Percentiles rank a stretch among this genome's conserved stretches.
These are phyloP conservation scores for Bretschneidera sinensis DNA, from an alignment of 345 rosid genomes.

Conservation along the genomic window DNA sequence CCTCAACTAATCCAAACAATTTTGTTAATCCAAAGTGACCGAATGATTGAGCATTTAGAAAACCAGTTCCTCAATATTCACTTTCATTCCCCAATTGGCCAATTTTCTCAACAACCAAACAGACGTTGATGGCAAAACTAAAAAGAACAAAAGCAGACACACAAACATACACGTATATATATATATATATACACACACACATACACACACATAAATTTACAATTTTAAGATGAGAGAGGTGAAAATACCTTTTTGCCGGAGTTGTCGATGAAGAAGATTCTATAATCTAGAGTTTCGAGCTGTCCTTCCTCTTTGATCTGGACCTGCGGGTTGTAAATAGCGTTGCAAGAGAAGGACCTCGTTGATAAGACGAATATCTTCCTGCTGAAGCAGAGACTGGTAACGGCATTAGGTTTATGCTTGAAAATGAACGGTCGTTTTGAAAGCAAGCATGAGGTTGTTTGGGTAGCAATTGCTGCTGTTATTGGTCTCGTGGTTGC, in stretches of 20 bases:
- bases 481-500: conserved; percentile 56
- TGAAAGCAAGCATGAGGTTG: conserved; percentile 43
- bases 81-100: background rate
- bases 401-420: conserved; percentile 20
- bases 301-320: conserved; percentile 65
- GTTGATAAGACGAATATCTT: conserved; percentile 30
- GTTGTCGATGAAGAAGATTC: conserved; percentile 62
- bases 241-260: conserved; percentile 63
- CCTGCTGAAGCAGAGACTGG: conserved; percentile 22
- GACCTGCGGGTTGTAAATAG: conserved; percentile 56
- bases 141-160: background rate
- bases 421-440: conserved; percentile 30
- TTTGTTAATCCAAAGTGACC: too few species aligned
- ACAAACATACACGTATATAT: background rate
- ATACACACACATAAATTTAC: background rate
- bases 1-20: too few species aligned
- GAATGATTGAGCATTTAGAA: too few species aligned
- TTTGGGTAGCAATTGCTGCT: conserved; percentile 29
- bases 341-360: conserved; percentile 52
- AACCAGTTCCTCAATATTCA: background rate
- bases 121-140: background rate
- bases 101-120: background rate
- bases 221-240: background rate
- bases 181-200: too few species aligned
- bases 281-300: conserved; percentile 73